Evolutionary conservation across 305 asterid genomes (phyloP).

Genomic region (Fraxinus nigra): DNA sequence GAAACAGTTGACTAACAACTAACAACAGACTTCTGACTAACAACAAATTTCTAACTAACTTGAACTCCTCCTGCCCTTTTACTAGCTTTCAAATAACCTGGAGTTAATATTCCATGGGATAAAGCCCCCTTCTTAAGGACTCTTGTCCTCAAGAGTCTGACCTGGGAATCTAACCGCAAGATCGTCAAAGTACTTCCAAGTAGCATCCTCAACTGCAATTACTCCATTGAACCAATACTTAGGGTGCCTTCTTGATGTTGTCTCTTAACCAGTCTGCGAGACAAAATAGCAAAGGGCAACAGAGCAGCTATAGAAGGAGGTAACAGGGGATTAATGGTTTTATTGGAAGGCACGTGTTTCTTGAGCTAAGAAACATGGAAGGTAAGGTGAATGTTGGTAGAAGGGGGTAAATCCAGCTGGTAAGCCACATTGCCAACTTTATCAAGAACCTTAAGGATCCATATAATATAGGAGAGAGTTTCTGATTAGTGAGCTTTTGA

Average conservation of each 20-base stretch:
- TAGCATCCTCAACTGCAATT: background rate
- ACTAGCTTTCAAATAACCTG: too few relatives aligned
- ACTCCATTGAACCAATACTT: background rate
- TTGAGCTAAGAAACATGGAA: background rate
- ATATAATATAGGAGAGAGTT: background rate
- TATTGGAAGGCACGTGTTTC: background rate
- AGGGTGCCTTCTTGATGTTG: background rate
- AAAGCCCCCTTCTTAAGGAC: background rate
- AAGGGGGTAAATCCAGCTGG: background rate
- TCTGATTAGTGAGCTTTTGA: background rate
- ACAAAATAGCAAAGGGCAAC: background rate
- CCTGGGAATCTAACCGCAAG: background rate
- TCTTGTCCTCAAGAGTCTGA: background rate
- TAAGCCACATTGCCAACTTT: background rate
- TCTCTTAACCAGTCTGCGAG: background rate
- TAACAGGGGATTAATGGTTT: background rate
- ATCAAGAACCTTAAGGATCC: background rate
- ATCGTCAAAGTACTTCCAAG: background rate
- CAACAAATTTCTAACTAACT: too few relatives aligned
- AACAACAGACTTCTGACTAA: background rate
- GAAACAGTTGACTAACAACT: background rate
- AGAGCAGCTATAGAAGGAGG: too few relatives aligned
- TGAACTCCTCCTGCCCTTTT: background rate
- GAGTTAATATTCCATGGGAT: background rate
- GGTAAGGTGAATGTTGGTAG: background rate